Conservation (phyloP, 2,329 filamentous ascomycete species). For the Alternaria tenuissima region DNA sequence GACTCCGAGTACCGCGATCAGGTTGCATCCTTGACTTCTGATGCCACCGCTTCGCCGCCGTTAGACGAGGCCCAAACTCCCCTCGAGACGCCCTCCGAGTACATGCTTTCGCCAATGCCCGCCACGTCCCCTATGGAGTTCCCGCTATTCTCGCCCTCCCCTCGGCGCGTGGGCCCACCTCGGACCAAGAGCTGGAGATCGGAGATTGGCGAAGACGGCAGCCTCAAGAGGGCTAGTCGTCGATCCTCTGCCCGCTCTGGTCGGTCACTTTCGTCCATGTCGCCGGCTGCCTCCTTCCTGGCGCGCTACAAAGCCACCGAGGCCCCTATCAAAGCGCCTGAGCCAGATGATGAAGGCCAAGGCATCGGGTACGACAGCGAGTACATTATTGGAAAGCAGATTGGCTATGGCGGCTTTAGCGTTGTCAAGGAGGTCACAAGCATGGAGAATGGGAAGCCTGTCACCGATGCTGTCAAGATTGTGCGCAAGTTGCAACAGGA, state of each 20-base stretch:
- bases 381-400: slow-evolving; percentile 72
- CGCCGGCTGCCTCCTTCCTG: slow-evolving; percentile 66
- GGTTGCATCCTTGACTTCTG: slow-evolving; percentile 54
- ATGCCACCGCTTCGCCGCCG: slow-evolving; percentile 50
- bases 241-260: slow-evolving; percentile 59
- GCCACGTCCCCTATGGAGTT: slow-evolving; percentile 49
- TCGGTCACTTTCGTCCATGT: slow-evolving; percentile 59
- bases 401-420: slow-evolving; percentile 72
- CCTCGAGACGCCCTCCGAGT: slow-evolving; percentile 44
- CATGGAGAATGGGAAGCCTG: slow-evolving; percentile 62
- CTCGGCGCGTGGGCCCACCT: slow-evolving; percentile 36
- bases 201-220: slow-evolving; percentile 45
- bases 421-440: slow-evolving; percentile 72
- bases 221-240: slow-evolving; percentile 47
- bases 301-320: slow-evolving; percentile 59
- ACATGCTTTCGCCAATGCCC: slow-evolving; percentile 45
- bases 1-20: slow-evolving; percentile 43
- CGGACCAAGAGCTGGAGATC: slow-evolving; percentile 46
- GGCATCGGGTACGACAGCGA: slow-evolving; percentile 67
- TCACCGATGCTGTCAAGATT: slow-evolving; percentile 72
- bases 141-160: slow-evolving; percentile 37
- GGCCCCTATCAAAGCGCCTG: slow-evolving; percentile 51
- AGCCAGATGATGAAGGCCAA: slow-evolving; percentile 73
- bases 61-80: slow-evolving; percentile 52
- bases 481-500: slow-evolving; percentile 67